phyloP scores from a whole-genome alignment of 2,329 filamentous ascomycete genomes.

The Reticulascus tulasneorum region DNA sequence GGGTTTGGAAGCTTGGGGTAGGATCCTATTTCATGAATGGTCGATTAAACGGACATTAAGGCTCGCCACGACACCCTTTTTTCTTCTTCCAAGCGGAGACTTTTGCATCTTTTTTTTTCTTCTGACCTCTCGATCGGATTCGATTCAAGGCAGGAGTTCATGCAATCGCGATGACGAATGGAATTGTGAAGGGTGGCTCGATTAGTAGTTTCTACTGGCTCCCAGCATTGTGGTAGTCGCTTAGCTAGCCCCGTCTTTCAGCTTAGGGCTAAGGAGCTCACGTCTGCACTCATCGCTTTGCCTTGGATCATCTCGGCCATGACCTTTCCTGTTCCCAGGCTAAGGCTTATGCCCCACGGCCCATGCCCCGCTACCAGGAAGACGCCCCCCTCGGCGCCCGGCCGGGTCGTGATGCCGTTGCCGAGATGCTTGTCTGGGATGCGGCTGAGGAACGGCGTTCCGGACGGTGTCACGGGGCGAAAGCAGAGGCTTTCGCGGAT shows the following conservation, averaged over 20 bases:
- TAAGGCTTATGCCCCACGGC: constrained; percentile 67
- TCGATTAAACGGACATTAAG: too few relatives aligned
- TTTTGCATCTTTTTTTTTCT: too few relatives aligned
- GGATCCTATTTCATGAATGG: too few relatives aligned
- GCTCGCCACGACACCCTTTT: too few relatives aligned
- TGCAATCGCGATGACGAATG: too few relatives aligned
- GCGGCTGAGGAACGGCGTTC: constrained; percentile 58
- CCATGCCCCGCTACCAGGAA: constrained; percentile 71
- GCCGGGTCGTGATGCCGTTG: constrained; percentile 34
- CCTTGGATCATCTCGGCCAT: constrained; percentile 67
- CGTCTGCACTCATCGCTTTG: constrained; percentile 52
- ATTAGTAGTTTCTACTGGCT: too few relatives aligned
- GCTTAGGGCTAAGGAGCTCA: constrained; percentile 41
- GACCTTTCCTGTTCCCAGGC: constrained; percentile 66
- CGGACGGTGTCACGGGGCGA: constrained; percentile 62
- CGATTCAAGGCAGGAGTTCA: too few relatives aligned
- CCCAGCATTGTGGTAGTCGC: too few relatives aligned
- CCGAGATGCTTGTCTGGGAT: constrained; percentile 56
- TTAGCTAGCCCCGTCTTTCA: background rate
- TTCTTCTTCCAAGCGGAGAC: too few relatives aligned
- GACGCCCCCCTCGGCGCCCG: constrained; percentile 54
- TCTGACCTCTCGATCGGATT: too few relatives aligned
- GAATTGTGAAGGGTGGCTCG: too few relatives aligned
- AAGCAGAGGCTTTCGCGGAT: constrained; percentile 68
- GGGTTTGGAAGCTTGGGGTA: too few relatives aligned